phyloP scores from a whole-genome alignment of 345 rosid genomes.

The Brassica carinata region DNA sequence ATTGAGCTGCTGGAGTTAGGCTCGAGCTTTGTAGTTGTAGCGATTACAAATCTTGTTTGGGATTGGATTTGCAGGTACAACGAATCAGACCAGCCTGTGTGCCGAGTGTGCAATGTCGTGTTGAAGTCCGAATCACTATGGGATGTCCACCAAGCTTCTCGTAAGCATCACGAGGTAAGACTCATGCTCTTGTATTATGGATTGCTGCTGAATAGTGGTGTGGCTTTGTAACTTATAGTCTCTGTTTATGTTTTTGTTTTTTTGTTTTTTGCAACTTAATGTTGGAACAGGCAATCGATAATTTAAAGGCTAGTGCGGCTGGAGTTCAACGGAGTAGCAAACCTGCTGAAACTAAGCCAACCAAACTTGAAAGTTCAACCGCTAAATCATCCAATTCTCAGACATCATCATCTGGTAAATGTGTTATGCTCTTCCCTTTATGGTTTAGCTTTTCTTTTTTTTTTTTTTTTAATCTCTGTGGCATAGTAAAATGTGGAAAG shows the following conservation, averaged over 20 bases:
- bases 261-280: background rate
- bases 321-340: slow-evolving; percentile 37
- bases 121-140: slow-evolving; percentile 81
- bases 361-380: slow-evolving; percentile 34
- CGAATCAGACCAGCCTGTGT: slow-evolving; percentile 85
- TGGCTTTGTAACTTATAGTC: background rate
- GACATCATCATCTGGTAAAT: too few species aligned
- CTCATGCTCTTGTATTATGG: background rate
- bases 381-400: slow-evolving; percentile 37
- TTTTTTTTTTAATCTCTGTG: too few species aligned
- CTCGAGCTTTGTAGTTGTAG: background rate
- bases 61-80: slow-evolving; percentile 59
- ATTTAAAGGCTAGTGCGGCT: slow-evolving; percentile 69
- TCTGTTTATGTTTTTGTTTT: slow-evolving; percentile 10
- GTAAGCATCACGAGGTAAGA: slow-evolving; percentile 88
- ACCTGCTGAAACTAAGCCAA: slow-evolving; percentile 27
- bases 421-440: slow-evolving; percentile 59
- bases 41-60: background rate
- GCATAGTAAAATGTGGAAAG: background rate
- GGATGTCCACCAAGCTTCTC: slow-evolving; percentile 98
- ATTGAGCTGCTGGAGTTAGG: background rate
- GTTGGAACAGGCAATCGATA: slow-evolving; percentile 58
- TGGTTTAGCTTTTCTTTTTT: too few species aligned
- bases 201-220: background rate
- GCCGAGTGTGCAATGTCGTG: slow-evolving; percentile 78